Base-by-base conservation (phyloP, 2,329 filamentous ascomycete species). In the Chrysosporium keratinophilum region DNA sequence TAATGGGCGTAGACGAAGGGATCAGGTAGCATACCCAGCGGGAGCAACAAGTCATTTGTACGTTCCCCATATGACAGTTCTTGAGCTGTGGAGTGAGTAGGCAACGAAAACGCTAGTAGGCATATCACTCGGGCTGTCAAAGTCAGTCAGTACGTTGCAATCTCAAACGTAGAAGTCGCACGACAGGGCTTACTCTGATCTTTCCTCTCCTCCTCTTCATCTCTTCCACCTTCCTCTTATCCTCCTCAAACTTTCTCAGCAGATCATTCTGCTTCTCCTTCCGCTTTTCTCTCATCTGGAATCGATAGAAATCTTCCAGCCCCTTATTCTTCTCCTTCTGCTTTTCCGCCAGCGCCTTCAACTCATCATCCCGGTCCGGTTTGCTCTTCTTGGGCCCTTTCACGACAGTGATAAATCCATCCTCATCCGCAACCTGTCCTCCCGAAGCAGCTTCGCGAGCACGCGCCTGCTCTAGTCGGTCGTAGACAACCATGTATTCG, bases 381-480 rank as follows among this genome's bases (percentile, higher is more conserved):
- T 84, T 85, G 55, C 84, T 76, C 56, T 78, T 77, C 39, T 28
- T 28, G 7, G 87, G 86, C 23, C 89, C 89, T 52, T 87, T 79
- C 1, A 84, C 86, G 20, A 98, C 93, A 2, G 90, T 97, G 47
- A 97, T 79, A 67, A 98, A 98, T 1, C 93, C 93, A 68, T 98
- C 93, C 64, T 88, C 90, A 68, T 98, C 93, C 0, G 91, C 88
- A 63, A 88, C 83, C 61, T 85, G 84, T 57, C 87, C 82, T 57
- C 84, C 74, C 53, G 79, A 65, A 72, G 85, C 65, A 75, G 77
- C 71, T 74, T 83, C 59, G 64, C 78, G 61, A 75, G 83, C 69
- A 76, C 84, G 71, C 69, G 81, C 76, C 79, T 86, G 72, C 76
- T 87, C 72, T 65, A 79, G 72, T 77, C 85, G 69, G 23, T 70